These are phyloP conservation scores for Mimosa pudica DNA, from an alignment of 306 rosid genomes.

Conservation along the genomic window DNA sequence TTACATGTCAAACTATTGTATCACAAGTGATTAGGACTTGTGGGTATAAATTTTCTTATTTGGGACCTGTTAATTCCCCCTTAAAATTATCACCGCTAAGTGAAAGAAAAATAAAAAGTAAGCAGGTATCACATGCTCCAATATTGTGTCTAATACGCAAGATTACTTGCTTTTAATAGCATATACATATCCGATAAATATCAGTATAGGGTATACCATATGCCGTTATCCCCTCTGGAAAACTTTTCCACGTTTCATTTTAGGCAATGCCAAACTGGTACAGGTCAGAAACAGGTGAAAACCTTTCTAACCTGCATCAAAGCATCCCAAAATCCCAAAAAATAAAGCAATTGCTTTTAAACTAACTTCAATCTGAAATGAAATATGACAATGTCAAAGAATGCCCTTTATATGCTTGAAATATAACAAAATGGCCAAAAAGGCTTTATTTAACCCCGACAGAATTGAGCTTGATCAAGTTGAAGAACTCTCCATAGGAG, in stretches of 20 bases:
- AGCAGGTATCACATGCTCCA: background rate
- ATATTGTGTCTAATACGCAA: background rate
- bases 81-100: background rate
- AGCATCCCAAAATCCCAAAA: background rate
- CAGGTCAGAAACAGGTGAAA: conserved; percentile 9
- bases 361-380: background rate
- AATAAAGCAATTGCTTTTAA: background rate
- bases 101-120: background rate
- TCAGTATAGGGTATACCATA: background rate
- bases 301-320: background rate
- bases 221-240: background rate
- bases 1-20: background rate
- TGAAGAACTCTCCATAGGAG: background rate
- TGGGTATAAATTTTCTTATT: background rate
- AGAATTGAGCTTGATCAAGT: background rate
- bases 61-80: background rate
- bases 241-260: background rate
- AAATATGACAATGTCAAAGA: background rate
- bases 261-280: background rate
- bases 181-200: background rate
- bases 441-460: background rate
- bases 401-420: background rate
- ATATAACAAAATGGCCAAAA: background rate
- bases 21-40: background rate
- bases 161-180: background rate